A percentile compares a stretch with the other conserved stretches of the same genome.
Evolutionary conservation across 176 grass and related monocot species (phyloP).

Genomic region (Alloteropsis semialata): DNA sequence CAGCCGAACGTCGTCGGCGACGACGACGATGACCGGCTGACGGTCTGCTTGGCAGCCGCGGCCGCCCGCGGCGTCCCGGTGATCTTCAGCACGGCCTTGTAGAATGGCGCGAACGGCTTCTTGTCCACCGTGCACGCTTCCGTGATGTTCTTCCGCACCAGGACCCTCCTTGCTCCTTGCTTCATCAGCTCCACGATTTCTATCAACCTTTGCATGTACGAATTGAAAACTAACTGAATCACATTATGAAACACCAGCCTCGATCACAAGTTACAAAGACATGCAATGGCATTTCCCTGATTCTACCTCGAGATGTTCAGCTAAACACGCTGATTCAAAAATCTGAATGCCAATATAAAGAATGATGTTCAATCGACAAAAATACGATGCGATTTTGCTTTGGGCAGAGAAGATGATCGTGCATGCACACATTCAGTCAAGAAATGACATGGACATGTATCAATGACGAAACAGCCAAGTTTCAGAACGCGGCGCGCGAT

Average conservation of each 20-base stretch:
- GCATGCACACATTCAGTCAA: neutral
- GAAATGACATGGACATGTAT: neutral
- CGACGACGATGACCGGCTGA: neutral
- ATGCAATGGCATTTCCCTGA: neutral
- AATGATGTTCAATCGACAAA: neutral
- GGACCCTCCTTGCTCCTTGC: constrained; percentile 42
- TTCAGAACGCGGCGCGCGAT: neutral
- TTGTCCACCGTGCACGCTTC: constrained; percentile 30
- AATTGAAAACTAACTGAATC: neutral
- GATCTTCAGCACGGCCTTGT: constrained; percentile 45
- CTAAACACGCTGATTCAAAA: neutral
- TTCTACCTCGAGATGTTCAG: neutral
- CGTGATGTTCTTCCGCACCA: constrained; percentile 44
- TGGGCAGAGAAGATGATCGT: neutral
- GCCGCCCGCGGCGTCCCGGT: constrained; percentile 2
- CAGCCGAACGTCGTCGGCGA: constrained; percentile 4
- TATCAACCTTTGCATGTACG: constrained; percentile 46
- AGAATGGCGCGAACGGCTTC: constrained; percentile 48
- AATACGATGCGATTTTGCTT: neutral
- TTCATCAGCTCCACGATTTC: constrained; percentile 68
- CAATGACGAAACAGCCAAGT: neutral
- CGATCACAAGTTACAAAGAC: too few species aligned
- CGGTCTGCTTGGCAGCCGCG: neutral
- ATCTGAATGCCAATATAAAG: neutral
- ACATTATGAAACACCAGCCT: neutral